Conservation (phyloP, 495 filamentous ascomycete species). For the Umbilicaria muhlenbergii region DNA sequence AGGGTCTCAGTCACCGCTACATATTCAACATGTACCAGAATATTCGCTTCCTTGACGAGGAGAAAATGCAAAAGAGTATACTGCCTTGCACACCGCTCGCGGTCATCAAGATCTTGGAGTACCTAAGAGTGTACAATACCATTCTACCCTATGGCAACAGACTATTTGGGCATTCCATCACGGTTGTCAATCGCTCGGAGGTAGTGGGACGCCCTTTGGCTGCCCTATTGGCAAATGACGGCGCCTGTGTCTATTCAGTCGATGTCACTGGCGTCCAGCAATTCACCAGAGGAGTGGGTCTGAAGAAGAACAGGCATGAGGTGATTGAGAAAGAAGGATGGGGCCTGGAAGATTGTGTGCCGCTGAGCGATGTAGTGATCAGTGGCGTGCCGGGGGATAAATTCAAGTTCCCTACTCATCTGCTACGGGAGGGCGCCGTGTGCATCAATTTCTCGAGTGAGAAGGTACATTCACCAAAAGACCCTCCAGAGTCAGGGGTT, state of each 20-base stretch:
- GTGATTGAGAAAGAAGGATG: slow-evolving; percentile 63
- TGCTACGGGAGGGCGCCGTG: slow-evolving; percentile 75
- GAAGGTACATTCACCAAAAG: slow-evolving; percentile 35
- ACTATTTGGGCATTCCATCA: slow-evolving; percentile 79
- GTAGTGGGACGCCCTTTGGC: slow-evolving; percentile 89
- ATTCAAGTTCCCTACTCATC: slow-evolving; percentile 73
- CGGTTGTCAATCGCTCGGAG: slow-evolving; percentile 87
- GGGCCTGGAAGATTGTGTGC: slow-evolving; percentile 62
- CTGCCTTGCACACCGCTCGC: slow-evolving; percentile 92
- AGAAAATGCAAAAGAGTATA: slow-evolving; percentile 70
- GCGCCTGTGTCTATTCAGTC: slow-evolving; percentile 85
- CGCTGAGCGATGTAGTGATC: slow-evolving; percentile 84
- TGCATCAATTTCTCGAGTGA: slow-evolving; percentile 97
- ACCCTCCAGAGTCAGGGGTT: neutral
- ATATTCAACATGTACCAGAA: slow-evolving; percentile 99
- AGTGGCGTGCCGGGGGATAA: slow-evolving; percentile 74
- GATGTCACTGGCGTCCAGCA: slow-evolving; percentile 86
- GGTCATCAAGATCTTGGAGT: slow-evolving; percentile 89
- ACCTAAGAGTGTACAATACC: slow-evolving; percentile 92
- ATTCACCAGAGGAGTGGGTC: slow-evolving; percentile 74
- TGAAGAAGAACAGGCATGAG: slow-evolving; percentile 68
- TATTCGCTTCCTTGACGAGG: slow-evolving; percentile 75
- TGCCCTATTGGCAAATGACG: slow-evolving; percentile 91
- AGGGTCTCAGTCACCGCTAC: slow-evolving; percentile 84
- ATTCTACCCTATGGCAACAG: slow-evolving; percentile 88